Conservation (phyloP, 805 yeast genomes). For the Metschnikowia proteae region DNA sequence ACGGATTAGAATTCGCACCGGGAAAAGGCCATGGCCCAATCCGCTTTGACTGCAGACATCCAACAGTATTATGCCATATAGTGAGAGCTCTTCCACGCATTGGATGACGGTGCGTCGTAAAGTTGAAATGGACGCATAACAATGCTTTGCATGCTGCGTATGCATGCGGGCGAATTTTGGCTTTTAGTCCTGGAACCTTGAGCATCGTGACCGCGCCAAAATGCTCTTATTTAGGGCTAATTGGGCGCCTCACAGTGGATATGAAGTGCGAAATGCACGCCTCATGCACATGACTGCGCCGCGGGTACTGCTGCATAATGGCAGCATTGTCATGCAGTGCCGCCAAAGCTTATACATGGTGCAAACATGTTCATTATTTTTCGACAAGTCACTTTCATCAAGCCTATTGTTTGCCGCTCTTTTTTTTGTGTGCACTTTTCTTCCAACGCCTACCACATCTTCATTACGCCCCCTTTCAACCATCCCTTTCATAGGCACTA, state of each 20-base stretch:
- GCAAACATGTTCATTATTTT: conserved; percentile 6
- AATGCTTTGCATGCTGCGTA: conserved; percentile 2
- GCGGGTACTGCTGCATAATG: conserved; percentile 5
- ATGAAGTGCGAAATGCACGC: conserved; percentile 1
- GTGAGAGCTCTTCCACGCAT: conserved; percentile 1
- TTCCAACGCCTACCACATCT: not conserved
- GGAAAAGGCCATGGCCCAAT: too few relatives aligned
- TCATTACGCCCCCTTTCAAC: not conserved
- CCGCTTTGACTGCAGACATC: not conserved
- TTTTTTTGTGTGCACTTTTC: conserved; percentile 2
- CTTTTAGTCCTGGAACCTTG: conserved; percentile 4
- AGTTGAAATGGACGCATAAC: conserved; percentile 5
- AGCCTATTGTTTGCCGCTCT: conserved; percentile 4
- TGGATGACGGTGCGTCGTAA: conserved; percentile 2
- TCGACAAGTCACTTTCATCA: conserved; percentile 1
- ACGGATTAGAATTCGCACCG: too few relatives aligned
- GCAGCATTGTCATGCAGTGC: conserved; percentile 5
- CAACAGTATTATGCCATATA: too few relatives aligned
- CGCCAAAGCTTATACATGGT: conserved; percentile 6
- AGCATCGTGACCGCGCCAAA: conserved; percentile 1
- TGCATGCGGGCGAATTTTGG: conserved; percentile 4
- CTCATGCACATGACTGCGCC: conserved; percentile 1
- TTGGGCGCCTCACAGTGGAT: not conserved
- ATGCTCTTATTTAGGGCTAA: not conserved
- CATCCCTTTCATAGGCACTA: too few relatives aligned